These are phyloP conservation scores for Fraxinus platypoda DNA, from an alignment of 305 asterid genomes.

Conservation along the genomic window DNA sequence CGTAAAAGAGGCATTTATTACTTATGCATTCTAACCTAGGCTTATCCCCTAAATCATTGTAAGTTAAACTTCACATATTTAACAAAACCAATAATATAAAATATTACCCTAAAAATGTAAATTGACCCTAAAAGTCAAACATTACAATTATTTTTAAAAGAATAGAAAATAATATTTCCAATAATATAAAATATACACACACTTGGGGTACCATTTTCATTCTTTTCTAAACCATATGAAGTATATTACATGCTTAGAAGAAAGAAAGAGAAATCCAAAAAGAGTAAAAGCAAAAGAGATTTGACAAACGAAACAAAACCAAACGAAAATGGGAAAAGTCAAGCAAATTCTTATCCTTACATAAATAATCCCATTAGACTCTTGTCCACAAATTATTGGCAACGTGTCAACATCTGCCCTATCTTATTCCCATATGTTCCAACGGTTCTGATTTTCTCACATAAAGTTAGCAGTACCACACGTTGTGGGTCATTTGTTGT, in stretches of 20 bases:
- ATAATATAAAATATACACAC: too few species aligned
- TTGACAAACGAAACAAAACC: background rate
- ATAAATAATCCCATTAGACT: background rate
- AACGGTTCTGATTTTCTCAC: background rate
- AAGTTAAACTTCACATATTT: too few species aligned
- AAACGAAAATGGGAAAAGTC: background rate
- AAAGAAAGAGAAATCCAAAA: background rate
- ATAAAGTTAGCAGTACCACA: background rate
- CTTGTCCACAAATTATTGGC: conserved; percentile 28
- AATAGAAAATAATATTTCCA: too few species aligned
- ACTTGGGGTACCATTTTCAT: background rate
- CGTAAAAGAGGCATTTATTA: too few species aligned
- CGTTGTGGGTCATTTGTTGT: background rate
- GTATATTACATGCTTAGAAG: background rate
- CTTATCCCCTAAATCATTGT: too few species aligned
- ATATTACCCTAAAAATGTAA: too few species aligned
- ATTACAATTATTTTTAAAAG: too few species aligned
- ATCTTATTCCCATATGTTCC: background rate
- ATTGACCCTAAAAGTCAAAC: too few species aligned
- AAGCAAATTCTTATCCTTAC: conserved; percentile 16
- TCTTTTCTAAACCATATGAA: background rate
- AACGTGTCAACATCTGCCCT: conserved; percentile 26
- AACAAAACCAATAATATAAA: too few species aligned
- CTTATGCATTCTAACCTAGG: too few species aligned
- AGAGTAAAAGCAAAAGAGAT: background rate